Conservation (phyloP, 441 rosid genomes). For the Sinapis alba region DNA sequence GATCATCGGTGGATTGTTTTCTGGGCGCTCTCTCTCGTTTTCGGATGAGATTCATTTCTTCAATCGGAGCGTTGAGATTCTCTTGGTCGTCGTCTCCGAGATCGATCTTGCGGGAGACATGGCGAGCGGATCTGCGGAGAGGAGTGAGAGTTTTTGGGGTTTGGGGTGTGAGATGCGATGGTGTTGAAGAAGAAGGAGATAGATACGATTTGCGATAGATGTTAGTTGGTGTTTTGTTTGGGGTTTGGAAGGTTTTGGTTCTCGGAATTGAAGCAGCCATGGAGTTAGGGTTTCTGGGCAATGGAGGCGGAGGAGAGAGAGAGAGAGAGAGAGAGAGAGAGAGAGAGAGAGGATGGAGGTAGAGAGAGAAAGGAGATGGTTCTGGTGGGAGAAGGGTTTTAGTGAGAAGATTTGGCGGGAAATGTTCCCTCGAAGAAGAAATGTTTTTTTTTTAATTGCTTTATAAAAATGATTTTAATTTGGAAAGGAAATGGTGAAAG, state of each 20-base stretch:
- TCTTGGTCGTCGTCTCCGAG: constrained; percentile 10
- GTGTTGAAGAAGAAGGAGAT: constrained; percentile 42
- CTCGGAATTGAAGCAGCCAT: constrained; percentile 63
- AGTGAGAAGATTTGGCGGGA: constrained; percentile 57
- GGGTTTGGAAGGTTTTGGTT: constrained; percentile 41
- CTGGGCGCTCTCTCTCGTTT: constrained; percentile 37
- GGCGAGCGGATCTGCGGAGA: constrained; percentile 74
- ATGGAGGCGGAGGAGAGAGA: constrained; percentile 11
- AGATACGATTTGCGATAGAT: constrained; percentile 32
- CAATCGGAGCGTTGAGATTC: constrained; percentile 1
- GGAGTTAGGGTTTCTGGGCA: constrained; percentile 38
- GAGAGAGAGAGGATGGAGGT: constrained; percentile 31
- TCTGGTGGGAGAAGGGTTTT: constrained; percentile 27
- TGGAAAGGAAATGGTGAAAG: constrained; percentile 2
- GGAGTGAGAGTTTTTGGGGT: constrained; percentile 52
- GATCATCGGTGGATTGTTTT: constrained; percentile 12
- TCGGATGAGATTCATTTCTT: constrained; percentile 31
- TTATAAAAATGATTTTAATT: background rate
- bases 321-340: constrained; percentile 5
- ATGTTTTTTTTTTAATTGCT: constrained; percentile 1
- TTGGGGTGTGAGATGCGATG: constrained; percentile 48
- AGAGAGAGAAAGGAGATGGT: constrained; percentile 21
- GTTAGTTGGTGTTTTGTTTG: constrained; percentile 37
- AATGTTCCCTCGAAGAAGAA: constrained; percentile 50
- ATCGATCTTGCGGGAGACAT: constrained; percentile 45